phyloP scores from a whole-genome alignment of 164 flowering plant genomes.

The Houttuynia cordata region DNA sequence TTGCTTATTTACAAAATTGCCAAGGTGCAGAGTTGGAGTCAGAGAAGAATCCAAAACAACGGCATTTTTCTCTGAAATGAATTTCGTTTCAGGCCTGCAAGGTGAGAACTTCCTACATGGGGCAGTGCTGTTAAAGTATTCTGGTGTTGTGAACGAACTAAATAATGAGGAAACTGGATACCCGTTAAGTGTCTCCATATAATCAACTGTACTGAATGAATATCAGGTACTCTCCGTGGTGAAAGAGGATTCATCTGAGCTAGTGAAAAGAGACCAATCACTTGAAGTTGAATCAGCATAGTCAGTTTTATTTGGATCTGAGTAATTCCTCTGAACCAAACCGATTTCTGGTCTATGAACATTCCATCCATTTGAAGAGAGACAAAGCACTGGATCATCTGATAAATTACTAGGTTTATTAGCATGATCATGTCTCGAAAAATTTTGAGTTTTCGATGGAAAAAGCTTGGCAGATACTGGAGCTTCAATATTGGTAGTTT shows the following conservation, averaged over 20 bases:
- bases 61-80: slow-evolving; percentile 29
- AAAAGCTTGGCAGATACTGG: slow-evolving; percentile 16
- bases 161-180: slow-evolving; percentile 50
- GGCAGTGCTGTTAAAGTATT: slow-evolving; percentile 24
- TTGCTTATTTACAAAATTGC: slow-evolving; percentile 13
- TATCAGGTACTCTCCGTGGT: slow-evolving; percentile 83
- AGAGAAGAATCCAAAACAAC: slow-evolving; percentile 27
- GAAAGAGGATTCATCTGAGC: slow-evolving; percentile 81
- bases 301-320: slow-evolving; percentile 20
- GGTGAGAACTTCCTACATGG: slow-evolving; percentile 36
- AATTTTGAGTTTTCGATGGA: slow-evolving; percentile 19
- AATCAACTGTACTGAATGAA: slow-evolving; percentile 63
- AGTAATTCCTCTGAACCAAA: slow-evolving; percentile 12
- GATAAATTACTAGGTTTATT: slow-evolving; percentile 8
- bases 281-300: slow-evolving; percentile 68
- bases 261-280: slow-evolving; percentile 81
- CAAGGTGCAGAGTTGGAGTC: slow-evolving; percentile 12
- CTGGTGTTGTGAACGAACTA: slow-evolving; percentile 25
- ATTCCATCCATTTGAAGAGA: not conserved
- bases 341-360: slow-evolving; percentile 10
- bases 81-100: slow-evolving; percentile 30
- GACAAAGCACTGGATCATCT: slow-evolving; percentile 3
- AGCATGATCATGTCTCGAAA: slow-evolving; percentile 19
- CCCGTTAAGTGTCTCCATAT: slow-evolving; percentile 28
- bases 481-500: slow-evolving; percentile 15